Evolutionary conservation across 2,329 filamentous ascomycete species (phyloP).

Genomic region (Cercospora sp.): DNA sequence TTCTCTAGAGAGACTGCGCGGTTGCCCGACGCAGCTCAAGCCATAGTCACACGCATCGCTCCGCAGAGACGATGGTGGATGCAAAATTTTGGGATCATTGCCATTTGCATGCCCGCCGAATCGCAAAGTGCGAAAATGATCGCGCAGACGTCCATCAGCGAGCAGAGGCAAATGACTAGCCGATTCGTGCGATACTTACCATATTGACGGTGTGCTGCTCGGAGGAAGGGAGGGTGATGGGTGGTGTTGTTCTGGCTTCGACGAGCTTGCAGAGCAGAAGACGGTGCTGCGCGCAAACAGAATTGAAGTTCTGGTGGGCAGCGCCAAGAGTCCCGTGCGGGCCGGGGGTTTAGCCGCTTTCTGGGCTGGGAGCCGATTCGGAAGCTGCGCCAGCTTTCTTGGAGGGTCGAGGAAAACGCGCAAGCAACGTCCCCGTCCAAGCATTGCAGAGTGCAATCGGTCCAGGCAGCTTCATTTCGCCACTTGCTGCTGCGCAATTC

Average conservation of each 20-base stretch:
- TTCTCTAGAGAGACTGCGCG: slow-evolving; percentile 77
- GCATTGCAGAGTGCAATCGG: neutral
- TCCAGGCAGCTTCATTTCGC: slow-evolving; percentile 5
- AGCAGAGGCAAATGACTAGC: slow-evolving; percentile 29
- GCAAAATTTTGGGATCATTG: slow-evolving; percentile 20
- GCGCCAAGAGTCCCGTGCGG: slow-evolving; percentile 4
- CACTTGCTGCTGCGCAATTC: neutral
- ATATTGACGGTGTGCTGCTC: slow-evolving; percentile 25
- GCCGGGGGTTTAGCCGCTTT: neutral
- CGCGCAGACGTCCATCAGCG: slow-evolving; percentile 25
- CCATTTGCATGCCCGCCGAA: slow-evolving; percentile 27
- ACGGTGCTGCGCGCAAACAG: slow-evolving; percentile 3
- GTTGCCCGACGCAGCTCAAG: slow-evolving; percentile 54
- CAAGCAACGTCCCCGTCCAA: neutral
- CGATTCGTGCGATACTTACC: slow-evolving; percentile 27
- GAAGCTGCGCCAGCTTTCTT: neutral
- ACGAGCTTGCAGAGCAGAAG: slow-evolving; percentile 19
- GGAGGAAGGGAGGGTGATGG: slow-evolving; percentile 13
- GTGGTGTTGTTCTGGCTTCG: slow-evolving; percentile 14
- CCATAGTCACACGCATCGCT: slow-evolving; percentile 41
- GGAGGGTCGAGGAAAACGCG: neutral
- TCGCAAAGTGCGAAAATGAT: slow-evolving; percentile 18
- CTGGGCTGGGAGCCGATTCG: neutral
- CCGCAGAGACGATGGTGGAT: slow-evolving; percentile 31
- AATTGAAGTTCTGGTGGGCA: slow-evolving; percentile 10